phyloP scores from a whole-genome alignment of 345 rosid genomes.

The Rhodomyrtus tomentosa region DNA sequence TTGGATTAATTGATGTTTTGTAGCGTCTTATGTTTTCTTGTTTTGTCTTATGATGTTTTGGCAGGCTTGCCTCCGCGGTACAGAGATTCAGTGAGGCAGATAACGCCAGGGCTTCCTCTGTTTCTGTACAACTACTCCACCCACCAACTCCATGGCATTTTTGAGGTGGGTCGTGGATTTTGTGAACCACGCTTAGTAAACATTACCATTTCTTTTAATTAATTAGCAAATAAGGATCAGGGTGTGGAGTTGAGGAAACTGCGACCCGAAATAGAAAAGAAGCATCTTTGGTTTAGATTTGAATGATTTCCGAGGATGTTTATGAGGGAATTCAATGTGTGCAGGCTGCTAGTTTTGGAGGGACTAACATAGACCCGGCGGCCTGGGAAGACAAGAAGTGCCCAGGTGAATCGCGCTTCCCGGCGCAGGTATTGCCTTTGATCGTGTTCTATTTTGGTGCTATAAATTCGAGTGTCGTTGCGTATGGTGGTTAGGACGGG shows the following conservation, averaged over 20 bases:
- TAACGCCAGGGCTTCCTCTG: conserved; percentile 94
- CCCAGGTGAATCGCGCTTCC: conserved; percentile 9
- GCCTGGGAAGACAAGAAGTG: conserved; percentile 20
- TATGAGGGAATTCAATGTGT: not conserved
- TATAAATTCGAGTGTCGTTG: not conserved
- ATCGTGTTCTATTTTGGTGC: not conserved
- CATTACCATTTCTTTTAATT: not conserved
- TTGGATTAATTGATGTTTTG: not conserved
- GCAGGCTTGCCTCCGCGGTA: conserved; percentile 89
- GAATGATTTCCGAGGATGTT: not conserved
- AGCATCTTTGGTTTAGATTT: not conserved
- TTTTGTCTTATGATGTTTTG: not conserved
- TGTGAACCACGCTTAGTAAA: not conserved
- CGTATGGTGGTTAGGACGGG: not conserved
- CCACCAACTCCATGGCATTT: conserved; percentile 94
- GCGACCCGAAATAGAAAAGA: not conserved
- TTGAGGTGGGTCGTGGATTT: conserved; percentile 41
- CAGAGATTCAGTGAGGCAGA: conserved; percentile 92
- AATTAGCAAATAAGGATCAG: not conserved
- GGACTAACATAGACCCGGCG: conserved; percentile 9
- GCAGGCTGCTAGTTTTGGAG: conserved; percentile 13
- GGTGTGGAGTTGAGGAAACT: not conserved
- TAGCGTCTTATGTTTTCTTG: not conserved
- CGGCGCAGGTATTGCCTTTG: conserved; percentile 11
- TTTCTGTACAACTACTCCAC: conserved; percentile 98